A percentile compares a stretch with the other conserved stretches of the same genome.
phyloP scores from a whole-genome alignment of 176 grass and related monocot species.

The Lolium multiflorum region DNA sequence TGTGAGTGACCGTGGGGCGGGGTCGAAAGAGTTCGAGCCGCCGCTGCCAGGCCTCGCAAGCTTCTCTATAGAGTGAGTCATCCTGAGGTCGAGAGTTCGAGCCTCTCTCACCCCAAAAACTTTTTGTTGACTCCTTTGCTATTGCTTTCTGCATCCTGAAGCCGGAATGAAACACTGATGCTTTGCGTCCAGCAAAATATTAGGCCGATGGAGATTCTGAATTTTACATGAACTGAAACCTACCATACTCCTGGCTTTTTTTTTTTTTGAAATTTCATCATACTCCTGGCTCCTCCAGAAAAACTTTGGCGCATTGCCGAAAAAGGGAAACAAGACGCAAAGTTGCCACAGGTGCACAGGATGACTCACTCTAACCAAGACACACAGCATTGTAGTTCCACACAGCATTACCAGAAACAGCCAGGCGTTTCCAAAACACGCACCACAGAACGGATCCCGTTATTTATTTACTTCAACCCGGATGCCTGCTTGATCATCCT shows the following conservation, averaged over 20 bases:
- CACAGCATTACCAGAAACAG: neutral
- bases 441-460: neutral
- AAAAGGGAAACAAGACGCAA: neutral
- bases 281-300: too few species aligned
- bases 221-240: too few species aligned
- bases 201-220: too few species aligned
- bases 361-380: neutral
- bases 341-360: neutral
- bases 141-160: neutral
- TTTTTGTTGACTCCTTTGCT: neutral
- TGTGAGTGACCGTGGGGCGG: neutral
- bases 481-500: neutral
- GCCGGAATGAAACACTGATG: too few species aligned
- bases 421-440: neutral
- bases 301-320: too few species aligned
- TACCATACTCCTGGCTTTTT: too few species aligned
- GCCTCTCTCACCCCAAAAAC: slow-evolving; percentile 81
- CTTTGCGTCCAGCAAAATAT: too few species aligned
- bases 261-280: too few species aligned
- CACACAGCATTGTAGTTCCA: neutral
- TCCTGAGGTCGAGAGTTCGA: slow-evolving; percentile 99
- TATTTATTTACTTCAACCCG: neutral
- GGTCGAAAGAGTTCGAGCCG: neutral
- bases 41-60: neutral
- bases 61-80: slow-evolving; percentile 41